phyloP scores from a whole-genome alignment of 441 rosid species.

The Populus hybrid region DNA sequence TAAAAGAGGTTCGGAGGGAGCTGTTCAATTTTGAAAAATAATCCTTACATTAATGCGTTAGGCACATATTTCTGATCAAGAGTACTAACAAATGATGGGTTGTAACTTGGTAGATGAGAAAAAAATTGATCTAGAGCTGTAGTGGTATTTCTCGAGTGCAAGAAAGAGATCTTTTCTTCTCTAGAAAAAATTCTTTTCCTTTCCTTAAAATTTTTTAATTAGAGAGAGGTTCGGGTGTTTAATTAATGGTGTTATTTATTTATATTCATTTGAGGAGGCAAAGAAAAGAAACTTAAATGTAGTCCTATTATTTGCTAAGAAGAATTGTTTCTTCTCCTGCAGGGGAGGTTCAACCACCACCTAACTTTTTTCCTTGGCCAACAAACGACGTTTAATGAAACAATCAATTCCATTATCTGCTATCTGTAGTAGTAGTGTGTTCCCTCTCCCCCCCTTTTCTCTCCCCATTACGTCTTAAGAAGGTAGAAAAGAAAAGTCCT shows the following conservation, averaged over 20 bases:
- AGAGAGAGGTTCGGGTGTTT: not conserved
- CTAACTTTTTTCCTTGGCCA: slow-evolving; percentile 46
- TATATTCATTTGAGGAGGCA: not conserved
- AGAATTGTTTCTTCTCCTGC: slow-evolving; percentile 28
- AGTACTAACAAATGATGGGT: not conserved
- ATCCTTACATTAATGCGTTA: slow-evolving; percentile 19
- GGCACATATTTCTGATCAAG: slow-evolving; percentile 5
- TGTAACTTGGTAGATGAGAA: slow-evolving; percentile 28
- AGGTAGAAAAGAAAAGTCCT: slow-evolving; percentile 17
- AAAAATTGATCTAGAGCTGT: not conserved
- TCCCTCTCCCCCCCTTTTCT: slow-evolving; percentile 18
- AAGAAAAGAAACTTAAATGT: not conserved
- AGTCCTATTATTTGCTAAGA: slow-evolving; percentile 9
- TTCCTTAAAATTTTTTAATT: not conserved
- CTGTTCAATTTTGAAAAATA: slow-evolving; percentile 18
- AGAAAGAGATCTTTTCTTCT: slow-evolving; percentile 10
- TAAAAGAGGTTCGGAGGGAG: slow-evolving; percentile 10
- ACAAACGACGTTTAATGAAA: slow-evolving; percentile 42
- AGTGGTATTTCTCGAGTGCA: slow-evolving; percentile 1
- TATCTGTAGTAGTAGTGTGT: slow-evolving; percentile 5
- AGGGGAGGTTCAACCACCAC: slow-evolving; percentile 77
- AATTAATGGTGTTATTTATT: not conserved
- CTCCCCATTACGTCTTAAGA: slow-evolving; percentile 17
- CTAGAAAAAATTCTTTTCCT: not conserved
- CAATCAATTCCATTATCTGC: slow-evolving; percentile 25